Evolutionary conservation across 805 yeast genomes (phyloP), one percentile per base, ranked within the genome.

Genomic region (Saccharomyces eubayanus): DNA sequence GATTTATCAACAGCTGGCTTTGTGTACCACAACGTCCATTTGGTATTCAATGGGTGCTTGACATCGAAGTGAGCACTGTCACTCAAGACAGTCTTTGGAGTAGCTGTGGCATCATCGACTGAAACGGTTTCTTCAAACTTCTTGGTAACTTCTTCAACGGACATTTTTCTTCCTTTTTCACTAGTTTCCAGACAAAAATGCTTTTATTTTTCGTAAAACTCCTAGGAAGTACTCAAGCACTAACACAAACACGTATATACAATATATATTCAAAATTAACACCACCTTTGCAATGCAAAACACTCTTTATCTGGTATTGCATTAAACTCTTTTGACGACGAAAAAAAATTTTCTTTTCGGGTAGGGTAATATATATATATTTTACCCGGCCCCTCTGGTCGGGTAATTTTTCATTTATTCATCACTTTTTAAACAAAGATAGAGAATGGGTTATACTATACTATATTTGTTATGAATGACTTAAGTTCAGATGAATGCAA

Each of bases 21-120:
- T 56, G 96, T 88, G 79, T 89, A 94, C 99, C 99, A 92, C 67
- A 92, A 80, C 24, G 98, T 89, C 97, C 97, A 92, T 72, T 81
- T 82, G 67, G 85, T 80, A 74, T 88, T 85, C 65, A 92, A 83
- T 51, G 97, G 97, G 72, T 94, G 99, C 59, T 74, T 74, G 51
- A 67, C 64, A 55, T 71, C 72, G 53, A 69, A 69, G 36, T 68
- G 62, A 46, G 59, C 57, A 41, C 55, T 55, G 48, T 61, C 66
- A 31, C 68, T 57, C 50, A 68, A 60, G 43, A 68, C 69, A 29
- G 74, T 65, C 57, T 62, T 64, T 52, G 65, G 62, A 36, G 43
- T 36, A 40, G 57, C 57, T 24, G 53, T 57, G 31, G 59, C 62
- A 43, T 58, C 60, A 51, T 45, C 40, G 45, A 59, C 62, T 50